Conservation (phyloP, 2,329 filamentous ascomycete species). For the Pseudogymnoascus sp. region DNA sequence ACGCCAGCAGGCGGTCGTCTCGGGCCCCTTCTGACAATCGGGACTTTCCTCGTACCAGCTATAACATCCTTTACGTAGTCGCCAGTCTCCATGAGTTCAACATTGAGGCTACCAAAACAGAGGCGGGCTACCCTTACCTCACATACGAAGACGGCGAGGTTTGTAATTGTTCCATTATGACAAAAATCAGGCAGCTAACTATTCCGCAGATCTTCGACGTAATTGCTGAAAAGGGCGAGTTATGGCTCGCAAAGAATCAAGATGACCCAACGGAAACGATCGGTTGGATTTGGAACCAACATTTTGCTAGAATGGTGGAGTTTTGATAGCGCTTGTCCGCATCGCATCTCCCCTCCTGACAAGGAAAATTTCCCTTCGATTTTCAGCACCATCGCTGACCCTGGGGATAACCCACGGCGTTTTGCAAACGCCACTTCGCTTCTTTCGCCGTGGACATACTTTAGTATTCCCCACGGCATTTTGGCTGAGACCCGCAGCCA, state of each 20-base stretch:
- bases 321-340: not conserved
- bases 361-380: not conserved
- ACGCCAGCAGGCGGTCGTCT: conserved; percentile 37
- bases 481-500: not conserved
- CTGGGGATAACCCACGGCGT: not conserved
- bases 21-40: conserved; percentile 54
- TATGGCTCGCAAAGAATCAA: conserved; percentile 96
- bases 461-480: not conserved
- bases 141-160: conserved; percentile 92
- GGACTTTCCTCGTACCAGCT: conserved; percentile 41
- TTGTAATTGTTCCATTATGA: conserved; percentile 26
- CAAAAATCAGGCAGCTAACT: conserved; percentile 6
- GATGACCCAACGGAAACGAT: conserved; percentile 73
- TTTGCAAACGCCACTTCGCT: not conserved
- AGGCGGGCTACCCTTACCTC: conserved; percentile 91
- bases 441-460: not conserved
- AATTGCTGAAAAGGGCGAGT: conserved; percentile 90
- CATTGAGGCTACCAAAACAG: conserved; percentile 82
- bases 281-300: conserved; percentile 99
- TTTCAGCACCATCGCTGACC: not conserved
- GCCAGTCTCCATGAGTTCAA: conserved; percentile 96
- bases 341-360: not conserved
- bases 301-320: conserved; percentile 55
- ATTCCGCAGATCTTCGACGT: conserved; percentile 68
- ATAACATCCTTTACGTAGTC: conserved; percentile 79